Evolutionary conservation across 2,329 filamentous ascomycete genomes (phyloP).

Genomic region (Phialemoniopsis sp.): DNA sequence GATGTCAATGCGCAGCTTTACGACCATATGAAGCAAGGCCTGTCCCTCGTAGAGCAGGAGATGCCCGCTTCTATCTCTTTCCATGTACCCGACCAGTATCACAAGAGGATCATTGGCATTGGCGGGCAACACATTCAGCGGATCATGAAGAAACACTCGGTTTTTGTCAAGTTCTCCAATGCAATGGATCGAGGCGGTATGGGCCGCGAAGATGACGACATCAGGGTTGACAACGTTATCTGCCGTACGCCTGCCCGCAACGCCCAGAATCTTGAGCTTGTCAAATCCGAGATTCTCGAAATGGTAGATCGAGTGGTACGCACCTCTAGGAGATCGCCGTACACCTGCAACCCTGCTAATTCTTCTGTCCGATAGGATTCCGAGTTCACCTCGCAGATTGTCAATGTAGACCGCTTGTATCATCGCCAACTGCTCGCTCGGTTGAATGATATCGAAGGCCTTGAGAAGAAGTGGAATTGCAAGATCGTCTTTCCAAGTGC

Average conservation of each 20-base stretch:
- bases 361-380: constrained; percentile 61
- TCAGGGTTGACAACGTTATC: constrained; percentile 98
- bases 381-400: constrained; percentile 91
- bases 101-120: constrained; percentile 98
- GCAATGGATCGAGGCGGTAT: constrained; percentile 94
- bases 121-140: constrained; percentile 97
- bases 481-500: constrained; percentile 98
- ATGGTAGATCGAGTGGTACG: constrained; percentile 93
- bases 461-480: constrained; percentile 99
- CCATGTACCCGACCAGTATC: constrained; percentile 97
- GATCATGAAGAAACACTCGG: constrained; percentile 99
- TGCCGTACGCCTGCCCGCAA: constrained; percentile 96
- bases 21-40: constrained; percentile 88
- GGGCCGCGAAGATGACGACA: constrained; percentile 94
- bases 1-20: constrained; percentile 92
- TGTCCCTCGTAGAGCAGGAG: constrained; percentile 93
- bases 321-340: constrained; percentile 14
- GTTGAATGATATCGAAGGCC: constrained; percentile 82
- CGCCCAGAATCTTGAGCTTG: constrained; percentile 90
- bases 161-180: constrained; percentile 99
- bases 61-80: constrained; percentile 99
- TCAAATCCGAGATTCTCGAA: constrained; percentile 98
- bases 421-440: constrained; percentile 90
- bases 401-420: constrained; percentile 90
- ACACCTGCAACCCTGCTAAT: constrained; percentile 7